These are phyloP conservation scores for Naganishia antarctica DNA, from an alignment of 768 basidiomycete species.

Conservation along the genomic window DNA sequence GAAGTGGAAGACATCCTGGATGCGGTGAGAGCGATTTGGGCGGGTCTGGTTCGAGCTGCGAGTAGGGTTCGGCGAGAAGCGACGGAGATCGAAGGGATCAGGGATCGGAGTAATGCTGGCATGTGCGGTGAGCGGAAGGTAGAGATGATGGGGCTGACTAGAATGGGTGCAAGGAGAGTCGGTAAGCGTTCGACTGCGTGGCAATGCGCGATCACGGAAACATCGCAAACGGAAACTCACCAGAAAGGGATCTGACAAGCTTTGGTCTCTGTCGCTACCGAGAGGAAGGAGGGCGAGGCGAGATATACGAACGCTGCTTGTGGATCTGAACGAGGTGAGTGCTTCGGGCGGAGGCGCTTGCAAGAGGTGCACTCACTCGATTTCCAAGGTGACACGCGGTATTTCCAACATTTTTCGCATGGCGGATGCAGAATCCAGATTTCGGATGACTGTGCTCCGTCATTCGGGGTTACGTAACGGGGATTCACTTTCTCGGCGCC, in stretches of 20 bases:
- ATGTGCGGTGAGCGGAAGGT: slow-evolving; percentile 10
- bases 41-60: slow-evolving; percentile 7
- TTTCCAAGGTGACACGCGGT: too few relatives aligned
- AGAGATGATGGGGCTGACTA: slow-evolving; percentile 8
- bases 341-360: background rate
- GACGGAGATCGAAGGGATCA: slow-evolving; percentile 25
- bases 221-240: background rate
- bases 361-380: too few relatives aligned
- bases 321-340: background rate
- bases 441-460: too few relatives aligned
- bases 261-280: background rate
- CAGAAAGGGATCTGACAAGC: slow-evolving; percentile 4
- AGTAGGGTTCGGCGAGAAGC: slow-evolving; percentile 20
- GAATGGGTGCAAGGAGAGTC: background rate
- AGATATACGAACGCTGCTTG: background rate
- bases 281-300: background rate
- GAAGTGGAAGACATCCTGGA: slow-evolving; percentile 39
- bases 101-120: slow-evolving; percentile 24
- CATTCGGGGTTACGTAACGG: too few relatives aligned
- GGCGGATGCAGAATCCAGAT: too few relatives aligned
- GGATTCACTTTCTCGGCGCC: background rate
- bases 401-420: background rate
- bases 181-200: too few relatives aligned
- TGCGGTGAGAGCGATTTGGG: slow-evolving; percentile 17
- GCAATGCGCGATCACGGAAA: background rate